Evolutionary conservation across 176 grass and related monocot species (phyloP).

Genomic region (Eremochloa ophiuroides): DNA sequence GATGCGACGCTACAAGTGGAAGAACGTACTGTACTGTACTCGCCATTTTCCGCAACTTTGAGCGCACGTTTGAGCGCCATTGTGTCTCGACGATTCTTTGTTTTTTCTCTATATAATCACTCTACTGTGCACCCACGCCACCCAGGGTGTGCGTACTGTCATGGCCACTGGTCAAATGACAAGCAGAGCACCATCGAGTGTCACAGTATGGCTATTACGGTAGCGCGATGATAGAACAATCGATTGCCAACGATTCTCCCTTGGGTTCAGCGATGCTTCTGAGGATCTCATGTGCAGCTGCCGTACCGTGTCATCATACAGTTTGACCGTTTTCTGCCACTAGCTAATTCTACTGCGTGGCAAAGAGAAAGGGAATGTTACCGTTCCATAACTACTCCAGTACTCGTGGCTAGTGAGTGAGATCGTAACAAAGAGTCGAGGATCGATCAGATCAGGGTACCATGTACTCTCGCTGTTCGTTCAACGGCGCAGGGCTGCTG

Average conservation of each 20-base stretch:
- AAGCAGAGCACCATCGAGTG: not conserved
- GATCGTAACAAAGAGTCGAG: not conserved
- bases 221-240: slow-evolving; percentile 32
- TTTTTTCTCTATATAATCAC: not conserved
- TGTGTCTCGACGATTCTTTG: not conserved
- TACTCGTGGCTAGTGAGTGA: no score
- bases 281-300: not conserved
- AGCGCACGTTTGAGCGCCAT: not conserved
- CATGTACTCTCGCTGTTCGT: not conserved
- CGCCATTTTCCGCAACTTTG: no score
- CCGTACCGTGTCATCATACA: not conserved
- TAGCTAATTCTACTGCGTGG: not conserved
- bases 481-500: not conserved
- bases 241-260: slow-evolving; percentile 14
- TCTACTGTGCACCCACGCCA: not conserved
- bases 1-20: no score
- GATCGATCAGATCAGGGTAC: not conserved
- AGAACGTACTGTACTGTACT: no score
- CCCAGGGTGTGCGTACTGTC: not conserved
- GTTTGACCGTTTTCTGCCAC: not conserved
- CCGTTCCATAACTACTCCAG: not conserved
- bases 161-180: not conserved
- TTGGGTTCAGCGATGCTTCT: not conserved
- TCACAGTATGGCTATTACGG: not conserved
- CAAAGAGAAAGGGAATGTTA: not conserved